phyloP scores from a whole-genome alignment of 345 rosid genomes.

The Gossypium rotundifolium region DNA sequence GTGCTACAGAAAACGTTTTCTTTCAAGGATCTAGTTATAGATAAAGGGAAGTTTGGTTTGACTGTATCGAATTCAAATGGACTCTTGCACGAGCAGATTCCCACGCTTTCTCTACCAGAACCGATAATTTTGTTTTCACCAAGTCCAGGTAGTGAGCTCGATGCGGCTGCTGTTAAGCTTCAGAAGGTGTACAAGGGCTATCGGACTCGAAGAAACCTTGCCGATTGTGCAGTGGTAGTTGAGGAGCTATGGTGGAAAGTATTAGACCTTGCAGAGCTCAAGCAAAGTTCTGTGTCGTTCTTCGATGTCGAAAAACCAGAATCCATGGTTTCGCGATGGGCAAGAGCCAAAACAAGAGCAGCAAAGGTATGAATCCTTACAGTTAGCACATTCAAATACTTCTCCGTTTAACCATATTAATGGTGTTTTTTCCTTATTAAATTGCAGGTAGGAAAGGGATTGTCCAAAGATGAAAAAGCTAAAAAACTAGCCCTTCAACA shows the following conservation, averaged over 20 bases:
- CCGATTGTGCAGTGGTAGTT: slow-evolving; percentile 86
- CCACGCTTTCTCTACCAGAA: slow-evolving; percentile 44
- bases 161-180: slow-evolving; percentile 80
- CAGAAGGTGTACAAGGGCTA: slow-evolving; percentile 95
- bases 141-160: slow-evolving; percentile 61
- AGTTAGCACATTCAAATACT: not conserved
- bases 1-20: slow-evolving; percentile 23
- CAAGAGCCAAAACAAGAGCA: slow-evolving; percentile 88
- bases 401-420: not conserved
- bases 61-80: not conserved
- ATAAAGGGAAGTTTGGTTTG: slow-evolving; percentile 2
- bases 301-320: slow-evolving; percentile 61
- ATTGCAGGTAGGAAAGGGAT: slow-evolving; percentile 81
- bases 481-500: slow-evolving; percentile 81
- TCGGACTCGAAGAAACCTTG: slow-evolving; percentile 80
- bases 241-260: slow-evolving; percentile 98
- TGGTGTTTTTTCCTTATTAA: not conserved
- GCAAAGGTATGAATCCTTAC: slow-evolving; percentile 49
- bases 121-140: slow-evolving; percentile 57
- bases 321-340: slow-evolving; percentile 80
- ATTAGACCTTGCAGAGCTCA: slow-evolving; percentile 64
- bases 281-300: slow-evolving; percentile 57
- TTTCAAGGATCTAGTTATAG: slow-evolving; percentile 27
- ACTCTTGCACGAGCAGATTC: slow-evolving; percentile 10
- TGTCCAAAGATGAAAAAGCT: slow-evolving; percentile 79